Base-by-base conservation (phyloP, 2,329 filamentous ascomycete genomes). In the Trichoderma citrinoviride region DNA sequence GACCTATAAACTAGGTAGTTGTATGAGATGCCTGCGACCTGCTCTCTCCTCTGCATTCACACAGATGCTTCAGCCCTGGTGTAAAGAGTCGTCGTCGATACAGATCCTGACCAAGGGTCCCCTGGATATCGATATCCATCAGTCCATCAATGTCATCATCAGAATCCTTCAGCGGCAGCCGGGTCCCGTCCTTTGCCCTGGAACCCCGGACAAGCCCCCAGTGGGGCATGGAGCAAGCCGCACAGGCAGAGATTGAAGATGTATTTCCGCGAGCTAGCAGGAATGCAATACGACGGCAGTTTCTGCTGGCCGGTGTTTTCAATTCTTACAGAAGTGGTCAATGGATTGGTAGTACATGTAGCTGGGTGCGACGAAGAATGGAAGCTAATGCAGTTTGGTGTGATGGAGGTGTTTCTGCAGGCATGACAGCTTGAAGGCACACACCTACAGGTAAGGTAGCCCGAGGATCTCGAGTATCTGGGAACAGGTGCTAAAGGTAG, bases 191-290 rank as follows among this genome's bases (percentile, higher is more conserved):
- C 15, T 12, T 8, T 44, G 49, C 58, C 47, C 50, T 44, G 23
- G 47, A 40, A 50, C 47, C 58, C 55, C 47, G 17, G 52, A 43
- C 44, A 63, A 54, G 61, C 61, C 61, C 60, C 61, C 50, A 55
- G 61, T 63, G 49, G 61, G 47, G 58, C 47, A 33, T 54, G 40
- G 41, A 44, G 43, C 60, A 19, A 62, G 25, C 60, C 60, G 50
- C 49, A 61, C 60, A 62, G 60, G 47, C 58, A 40, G 17, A 33
- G 47, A 21, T 21, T 23, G 33, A 61, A 61, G 47, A 12, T 37
- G 10, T 33, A 10, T 3, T 33, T 12, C 21, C 6, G 37, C 33
- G 58, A 50, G 44, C 49, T 40, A 55, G 29, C 61, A 61, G 37
- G 33, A 62, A 60, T 44, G 44, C 56, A 43, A 19, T 33, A 19